Base-by-base conservation (phyloP, 805 yeast genomes). In the Millerozyma miso region DNA sequence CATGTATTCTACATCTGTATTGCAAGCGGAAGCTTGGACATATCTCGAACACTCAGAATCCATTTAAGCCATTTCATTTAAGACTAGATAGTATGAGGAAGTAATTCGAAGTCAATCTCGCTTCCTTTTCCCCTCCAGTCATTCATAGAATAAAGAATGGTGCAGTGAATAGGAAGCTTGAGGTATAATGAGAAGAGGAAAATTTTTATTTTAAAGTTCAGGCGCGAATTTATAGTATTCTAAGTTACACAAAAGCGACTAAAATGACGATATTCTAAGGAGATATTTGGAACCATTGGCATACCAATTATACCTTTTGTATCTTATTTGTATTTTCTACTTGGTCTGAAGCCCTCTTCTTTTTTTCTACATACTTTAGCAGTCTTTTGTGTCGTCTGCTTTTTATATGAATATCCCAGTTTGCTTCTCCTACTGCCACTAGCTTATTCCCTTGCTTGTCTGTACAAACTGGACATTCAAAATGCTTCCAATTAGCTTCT, bases 361-460 rank as follows among this genome's bases (percentile, higher is more conserved):
- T 80, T 37, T 74, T 68, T 38, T 71, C 71, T 0, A 75, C 74
- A 41, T 76, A 65, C 13, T 68, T 65, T 14, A 74, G 37, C 42
- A 71, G 75, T n/a, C 73, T 67, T 48, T 72, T 76, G 55, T 90
- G 99, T 44, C 85, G 73, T 46, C 81, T 72, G 44, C 96, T 81
- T 15, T 66, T 63, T 38, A 80, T 45, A 61, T 91, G 99, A 3
- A 76, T 72, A 4, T 77, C 60, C 83, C 87, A 88, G 39, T 75
- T 83, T 1, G 78, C 76, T 39, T 77, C 80, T 0, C 97, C 97
- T 5, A 93, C 80, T 1, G 85, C 75, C 0, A 88, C 72, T 12
- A 84, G 59, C 1, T 77, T 71, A 2, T 79, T 71, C 1, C 80
- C 80, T 3, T 72, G 69, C 31, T 69, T 65, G 49, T 80, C 83